Conservation (phyloP, 139 green algal species). For the Pleodorina starrii region DNA sequence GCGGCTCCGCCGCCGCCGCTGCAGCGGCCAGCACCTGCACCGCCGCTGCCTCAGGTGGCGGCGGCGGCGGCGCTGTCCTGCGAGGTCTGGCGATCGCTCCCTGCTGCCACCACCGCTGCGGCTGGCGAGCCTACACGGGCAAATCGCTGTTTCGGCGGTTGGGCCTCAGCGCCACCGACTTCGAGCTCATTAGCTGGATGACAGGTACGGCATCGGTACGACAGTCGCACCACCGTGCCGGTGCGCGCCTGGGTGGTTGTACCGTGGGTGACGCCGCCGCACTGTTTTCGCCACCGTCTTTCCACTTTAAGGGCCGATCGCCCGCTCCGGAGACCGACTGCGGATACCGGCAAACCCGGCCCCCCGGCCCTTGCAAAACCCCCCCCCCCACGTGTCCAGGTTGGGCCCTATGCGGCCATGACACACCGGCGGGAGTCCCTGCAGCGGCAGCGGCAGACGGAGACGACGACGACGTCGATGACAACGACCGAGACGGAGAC, state of each 20-base stretch:
- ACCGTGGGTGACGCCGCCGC: no score
- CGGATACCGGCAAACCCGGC: no score
- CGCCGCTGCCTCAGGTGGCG: neutral
- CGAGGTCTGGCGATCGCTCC: conserved; percentile 69
- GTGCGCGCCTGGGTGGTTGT: no score
- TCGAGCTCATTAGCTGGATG: conserved; percentile 85
- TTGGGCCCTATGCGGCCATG: conserved; percentile 86
- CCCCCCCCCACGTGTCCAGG: no score
- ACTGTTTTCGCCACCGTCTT: no score
- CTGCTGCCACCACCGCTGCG: conserved; percentile 91
- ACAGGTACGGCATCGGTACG: conserved; percentile 53
- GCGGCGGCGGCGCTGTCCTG: neutral
- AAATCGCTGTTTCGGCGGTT: conserved; percentile 64
- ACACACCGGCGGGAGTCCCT: conserved; percentile 52
- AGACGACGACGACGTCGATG: neutral
- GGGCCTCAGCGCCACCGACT: conserved; percentile 79
- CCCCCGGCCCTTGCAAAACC: no score
- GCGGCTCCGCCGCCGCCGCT: no score
- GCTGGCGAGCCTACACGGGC: conserved; percentile 82
- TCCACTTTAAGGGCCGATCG: no score
- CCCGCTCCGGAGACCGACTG: no score
- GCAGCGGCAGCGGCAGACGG: neutral
- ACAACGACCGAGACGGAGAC: neutral
- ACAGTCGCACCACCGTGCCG: no score
- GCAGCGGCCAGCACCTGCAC: neutral